Percentiles rank a stretch among this genome's conserved stretches.
phyloP scores from a whole-genome alignment of 495 filamentous ascomycete species.

The Aspergillus indologenus region DNA sequence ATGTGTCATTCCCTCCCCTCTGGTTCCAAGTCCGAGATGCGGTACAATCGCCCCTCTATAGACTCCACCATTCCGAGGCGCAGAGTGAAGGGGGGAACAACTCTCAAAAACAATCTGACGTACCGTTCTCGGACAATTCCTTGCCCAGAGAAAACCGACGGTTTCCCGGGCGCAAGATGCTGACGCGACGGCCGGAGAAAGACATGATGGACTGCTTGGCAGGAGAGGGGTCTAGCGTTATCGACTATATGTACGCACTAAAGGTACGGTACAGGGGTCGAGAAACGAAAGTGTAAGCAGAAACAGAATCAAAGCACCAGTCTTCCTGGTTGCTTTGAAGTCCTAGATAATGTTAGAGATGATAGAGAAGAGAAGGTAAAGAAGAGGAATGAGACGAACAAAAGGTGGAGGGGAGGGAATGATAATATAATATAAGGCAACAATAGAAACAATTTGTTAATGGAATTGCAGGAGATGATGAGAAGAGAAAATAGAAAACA shows the following conservation, averaged over 20 bases:
- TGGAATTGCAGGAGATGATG: neutral
- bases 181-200: slow-evolving; percentile 49
- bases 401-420: neutral
- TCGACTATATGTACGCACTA: neutral
- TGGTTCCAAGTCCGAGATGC: neutral
- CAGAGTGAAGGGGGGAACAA: too few species aligned
- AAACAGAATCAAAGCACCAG: neutral
- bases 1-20: too few species aligned
- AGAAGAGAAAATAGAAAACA: neutral
- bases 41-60: neutral
- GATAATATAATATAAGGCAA: neutral
- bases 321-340: neutral
- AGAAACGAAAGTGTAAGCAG: too few species aligned
- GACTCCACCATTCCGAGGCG: too few species aligned
- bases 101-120: slow-evolving; percentile 18
- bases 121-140: slow-evolving; percentile 45
- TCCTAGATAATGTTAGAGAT: neutral
- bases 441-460: neutral
- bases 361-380: slow-evolving; percentile 8
- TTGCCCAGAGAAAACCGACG: slow-evolving; percentile 39
- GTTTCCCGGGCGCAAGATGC: slow-evolving; percentile 43
- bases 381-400: neutral
- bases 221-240: neutral
- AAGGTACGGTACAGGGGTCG: slow-evolving; percentile 1
- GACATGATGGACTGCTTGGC: slow-evolving; percentile 39